A percentile compares a stretch with the other conserved stretches of the same genome.
Evolutionary conservation across 495 filamentous ascomycete genomes (phyloP).

Genomic region (Aspergillus leporis): DNA sequence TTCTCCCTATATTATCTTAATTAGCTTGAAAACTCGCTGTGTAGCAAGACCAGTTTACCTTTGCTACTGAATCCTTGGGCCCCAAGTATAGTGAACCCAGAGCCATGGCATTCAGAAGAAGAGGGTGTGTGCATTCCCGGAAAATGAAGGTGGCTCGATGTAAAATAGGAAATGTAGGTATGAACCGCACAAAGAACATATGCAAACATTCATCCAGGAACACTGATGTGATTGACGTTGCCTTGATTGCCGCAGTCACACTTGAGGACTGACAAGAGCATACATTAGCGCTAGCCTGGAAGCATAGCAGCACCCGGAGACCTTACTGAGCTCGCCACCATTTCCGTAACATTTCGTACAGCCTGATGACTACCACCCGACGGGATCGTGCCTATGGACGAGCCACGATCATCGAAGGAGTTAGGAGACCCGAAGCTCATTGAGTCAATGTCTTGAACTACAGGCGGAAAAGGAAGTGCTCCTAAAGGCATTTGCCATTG

Average conservation of each 20-base stretch:
- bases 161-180: slow-evolving; percentile 50
- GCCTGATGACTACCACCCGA: slow-evolving; percentile 47
- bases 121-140: slow-evolving; percentile 48
- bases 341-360: slow-evolving; percentile 49
- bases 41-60: slow-evolving; percentile 16
- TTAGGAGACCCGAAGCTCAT: slow-evolving; percentile 38
- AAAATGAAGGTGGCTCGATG: slow-evolving; percentile 52
- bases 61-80: slow-evolving; percentile 45
- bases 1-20: slow-evolving; percentile 34
- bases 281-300: slow-evolving; percentile 7
- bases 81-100: slow-evolving; percentile 52
- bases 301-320: not conserved
- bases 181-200: slow-evolving; percentile 53
- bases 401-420: slow-evolving; percentile 39
- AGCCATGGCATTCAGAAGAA: slow-evolving; percentile 51
- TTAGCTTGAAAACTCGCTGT: not conserved
- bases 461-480: slow-evolving; percentile 40
- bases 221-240: slow-evolving; percentile 48
- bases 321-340: slow-evolving; percentile 49
- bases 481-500: slow-evolving; percentile 51
- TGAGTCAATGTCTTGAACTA: slow-evolving; percentile 36
- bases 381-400: slow-evolving; percentile 42
- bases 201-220: slow-evolving; percentile 52
- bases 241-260: slow-evolving; percentile 48
- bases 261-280: slow-evolving; percentile 37